Conservation (phyloP, 2,329 filamentous ascomycete species). For the Fusarium verrucosum region DNA sequence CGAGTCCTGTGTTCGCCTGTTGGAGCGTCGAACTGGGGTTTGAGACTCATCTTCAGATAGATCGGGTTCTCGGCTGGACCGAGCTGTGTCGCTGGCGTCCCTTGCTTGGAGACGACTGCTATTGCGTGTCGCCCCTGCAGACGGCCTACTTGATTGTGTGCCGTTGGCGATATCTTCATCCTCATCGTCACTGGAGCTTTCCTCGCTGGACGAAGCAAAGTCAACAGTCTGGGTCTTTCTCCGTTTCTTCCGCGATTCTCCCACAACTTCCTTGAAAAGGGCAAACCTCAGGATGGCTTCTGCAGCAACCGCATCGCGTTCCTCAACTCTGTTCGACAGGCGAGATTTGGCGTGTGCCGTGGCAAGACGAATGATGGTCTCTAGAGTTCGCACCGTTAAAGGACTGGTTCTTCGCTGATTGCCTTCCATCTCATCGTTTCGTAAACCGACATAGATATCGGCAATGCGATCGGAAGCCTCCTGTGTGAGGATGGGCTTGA, state of each 20-base stretch:
- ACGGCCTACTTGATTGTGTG: slow-evolving; percentile 41
- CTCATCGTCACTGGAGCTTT: slow-evolving; percentile 67
- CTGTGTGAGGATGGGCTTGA: slow-evolving; percentile 90
- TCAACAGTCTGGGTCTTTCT: slow-evolving; percentile 72
- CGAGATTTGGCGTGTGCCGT: slow-evolving; percentile 95
- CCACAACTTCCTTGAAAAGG: slow-evolving; percentile 93
- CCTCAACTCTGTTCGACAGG: slow-evolving; percentile 86
- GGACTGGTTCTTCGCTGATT: slow-evolving; percentile 94
- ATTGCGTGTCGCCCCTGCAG: slow-evolving; percentile 46
- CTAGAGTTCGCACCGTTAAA: slow-evolving; percentile 95
- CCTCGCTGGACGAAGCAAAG: slow-evolving; percentile 67
- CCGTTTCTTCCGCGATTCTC: slow-evolving; percentile 83
- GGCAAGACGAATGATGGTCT: slow-evolving; percentile 96
- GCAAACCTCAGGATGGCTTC: slow-evolving; percentile 93
- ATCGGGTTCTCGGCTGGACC: slow-evolving; percentile 48
- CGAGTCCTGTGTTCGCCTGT: slow-evolving; percentile 51
- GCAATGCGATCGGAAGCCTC: slow-evolving; percentile 93
- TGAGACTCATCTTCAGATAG: slow-evolving; percentile 53
- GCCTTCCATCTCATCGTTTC: slow-evolving; percentile 95
- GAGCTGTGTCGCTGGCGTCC: slow-evolving; percentile 42
- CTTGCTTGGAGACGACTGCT: slow-evolving; percentile 38
- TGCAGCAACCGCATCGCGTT: slow-evolving; percentile 86
- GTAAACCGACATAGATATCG: slow-evolving; percentile 86
- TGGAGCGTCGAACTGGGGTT: slow-evolving; percentile 55
- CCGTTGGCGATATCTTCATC: slow-evolving; percentile 65